phyloP scores from a whole-genome alignment of 2,329 filamentous ascomycete species.

The Neodidymelliopsis sp. region DNA sequence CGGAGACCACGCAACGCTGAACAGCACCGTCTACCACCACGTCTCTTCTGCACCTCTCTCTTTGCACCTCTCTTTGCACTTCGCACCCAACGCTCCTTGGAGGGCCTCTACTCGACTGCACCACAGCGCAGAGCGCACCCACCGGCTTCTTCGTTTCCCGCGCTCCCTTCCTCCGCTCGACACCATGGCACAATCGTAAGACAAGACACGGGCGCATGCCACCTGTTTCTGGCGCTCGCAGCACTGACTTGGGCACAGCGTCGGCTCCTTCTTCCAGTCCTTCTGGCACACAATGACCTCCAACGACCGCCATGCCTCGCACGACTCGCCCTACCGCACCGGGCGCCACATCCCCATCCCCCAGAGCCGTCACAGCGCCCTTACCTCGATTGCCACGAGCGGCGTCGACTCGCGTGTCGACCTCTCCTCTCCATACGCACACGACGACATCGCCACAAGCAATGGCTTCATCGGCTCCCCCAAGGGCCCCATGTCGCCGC shows the following conservation, averaged over 20 bases:
- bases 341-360: constrained; percentile 89
- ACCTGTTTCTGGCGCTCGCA: constrained; percentile 5
- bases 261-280: constrained; percentile 71
- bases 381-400: constrained; percentile 85
- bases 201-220: constrained; percentile 10
- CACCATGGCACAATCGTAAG: constrained; percentile 48
- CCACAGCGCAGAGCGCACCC: constrained; percentile 20
- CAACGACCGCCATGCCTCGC: constrained; percentile 83
- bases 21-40: constrained; percentile 7
- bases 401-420: constrained; percentile 89
- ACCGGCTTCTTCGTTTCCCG: constrained; percentile 1
- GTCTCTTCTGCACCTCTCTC: background rate
- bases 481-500: constrained; percentile 63
- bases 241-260: constrained; percentile 42
- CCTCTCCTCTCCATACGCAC: constrained; percentile 78
- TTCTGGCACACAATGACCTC: constrained; percentile 91
- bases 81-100: constrained; percentile 9
- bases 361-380: constrained; percentile 79
- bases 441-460: constrained; percentile 67
- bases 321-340: constrained; percentile 91
- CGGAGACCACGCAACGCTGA: constrained; percentile 13
- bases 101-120: constrained; percentile 3
- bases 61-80: constrained; percentile 9
- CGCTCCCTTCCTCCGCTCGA: constrained; percentile 14
- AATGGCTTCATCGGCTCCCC: constrained; percentile 69